Conservation (phyloP, 2,329 filamentous ascomycete species). For the Sclerotinia borealis region DNA sequence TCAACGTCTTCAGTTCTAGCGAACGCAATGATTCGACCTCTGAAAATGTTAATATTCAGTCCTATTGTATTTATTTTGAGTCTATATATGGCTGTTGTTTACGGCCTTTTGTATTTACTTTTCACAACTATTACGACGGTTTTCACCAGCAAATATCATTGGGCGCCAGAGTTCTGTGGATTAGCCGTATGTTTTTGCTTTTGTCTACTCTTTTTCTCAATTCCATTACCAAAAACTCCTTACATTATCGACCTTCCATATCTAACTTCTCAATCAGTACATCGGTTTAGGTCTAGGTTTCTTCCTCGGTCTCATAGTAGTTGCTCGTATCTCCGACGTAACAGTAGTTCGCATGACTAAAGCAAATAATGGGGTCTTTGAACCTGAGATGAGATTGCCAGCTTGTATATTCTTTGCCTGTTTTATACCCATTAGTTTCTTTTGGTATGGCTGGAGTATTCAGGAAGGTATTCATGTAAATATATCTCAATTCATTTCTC, state of each 20-base stretch:
- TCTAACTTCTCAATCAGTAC: constrained; percentile 27
- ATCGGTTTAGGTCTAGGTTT: constrained; percentile 40
- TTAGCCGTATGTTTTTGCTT: constrained; percentile 26
- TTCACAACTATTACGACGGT: constrained; percentile 42
- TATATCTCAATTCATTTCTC: constrained; percentile 7
- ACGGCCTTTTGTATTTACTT: constrained; percentile 49
- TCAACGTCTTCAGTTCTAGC: constrained; percentile 29
- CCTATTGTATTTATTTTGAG: constrained; percentile 40
- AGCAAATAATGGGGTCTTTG: constrained; percentile 34
- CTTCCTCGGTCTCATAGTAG: constrained; percentile 36
- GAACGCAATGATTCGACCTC: constrained; percentile 43
- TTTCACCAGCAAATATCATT: constrained; percentile 40
- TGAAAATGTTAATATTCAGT: constrained; percentile 38
- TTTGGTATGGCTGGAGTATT: constrained; percentile 47
- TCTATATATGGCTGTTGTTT: constrained; percentile 46
- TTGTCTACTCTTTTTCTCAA: not conserved
- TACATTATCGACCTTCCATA: not conserved
- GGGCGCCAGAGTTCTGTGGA: constrained; percentile 38
- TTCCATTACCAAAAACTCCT: not conserved
- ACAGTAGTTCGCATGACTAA: constrained; percentile 42
- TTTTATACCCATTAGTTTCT: constrained; percentile 41
- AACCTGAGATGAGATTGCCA: constrained; percentile 33
- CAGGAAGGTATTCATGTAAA: constrained; percentile 34
- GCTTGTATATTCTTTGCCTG: constrained; percentile 41
- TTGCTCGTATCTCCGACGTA: constrained; percentile 40